These are phyloP conservation scores for Pseudogymnoascus sp. DNA, from an alignment of 2,329 filamentous ascomycete genomes.

Conservation along the genomic window DNA sequence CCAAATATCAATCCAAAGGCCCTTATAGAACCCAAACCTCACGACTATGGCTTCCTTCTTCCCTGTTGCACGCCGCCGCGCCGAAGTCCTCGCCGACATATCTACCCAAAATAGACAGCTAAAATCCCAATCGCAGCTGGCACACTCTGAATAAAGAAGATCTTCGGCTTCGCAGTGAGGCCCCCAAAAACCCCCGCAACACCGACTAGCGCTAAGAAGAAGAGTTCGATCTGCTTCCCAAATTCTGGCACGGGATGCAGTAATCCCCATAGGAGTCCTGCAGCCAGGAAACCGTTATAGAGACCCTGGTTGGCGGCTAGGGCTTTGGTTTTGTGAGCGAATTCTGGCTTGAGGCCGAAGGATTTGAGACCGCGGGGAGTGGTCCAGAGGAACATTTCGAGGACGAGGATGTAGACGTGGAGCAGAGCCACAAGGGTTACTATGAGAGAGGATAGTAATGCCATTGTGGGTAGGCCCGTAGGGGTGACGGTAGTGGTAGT, in stretches of 20 bases:
- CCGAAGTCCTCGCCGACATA: background rate
- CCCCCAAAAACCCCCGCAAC: constrained; percentile 42
- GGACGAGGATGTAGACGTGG: constrained; percentile 42
- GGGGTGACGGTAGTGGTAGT: background rate
- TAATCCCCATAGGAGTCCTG: constrained; percentile 42
- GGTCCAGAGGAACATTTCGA: constrained; percentile 46
- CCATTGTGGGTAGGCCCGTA: constrained; percentile 24
- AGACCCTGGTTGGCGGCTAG: constrained; percentile 46
- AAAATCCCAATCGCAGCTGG: constrained; percentile 30
- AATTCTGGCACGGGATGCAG: constrained; percentile 38
- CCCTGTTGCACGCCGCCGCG: background rate
- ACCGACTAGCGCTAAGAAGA: constrained; percentile 40
- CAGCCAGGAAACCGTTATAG: constrained; percentile 47
- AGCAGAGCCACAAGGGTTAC: constrained; percentile 35
- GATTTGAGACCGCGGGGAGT: constrained; percentile 38
- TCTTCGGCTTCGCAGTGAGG: constrained; percentile 34
- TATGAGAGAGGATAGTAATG: constrained; percentile 28
- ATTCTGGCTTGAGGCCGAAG: constrained; percentile 39
- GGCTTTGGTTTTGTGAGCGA: constrained; percentile 37
- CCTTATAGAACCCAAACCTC: background rate
- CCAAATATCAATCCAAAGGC: too few species aligned
- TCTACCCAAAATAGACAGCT: constrained; percentile 20
- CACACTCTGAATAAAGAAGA: constrained; percentile 38
- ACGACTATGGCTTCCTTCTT: background rate
- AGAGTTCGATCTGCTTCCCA: constrained; percentile 38